Base-by-base conservation (phyloP, 2,329 filamentous ascomycete species). In the Sphaceloma murrayae region DNA sequence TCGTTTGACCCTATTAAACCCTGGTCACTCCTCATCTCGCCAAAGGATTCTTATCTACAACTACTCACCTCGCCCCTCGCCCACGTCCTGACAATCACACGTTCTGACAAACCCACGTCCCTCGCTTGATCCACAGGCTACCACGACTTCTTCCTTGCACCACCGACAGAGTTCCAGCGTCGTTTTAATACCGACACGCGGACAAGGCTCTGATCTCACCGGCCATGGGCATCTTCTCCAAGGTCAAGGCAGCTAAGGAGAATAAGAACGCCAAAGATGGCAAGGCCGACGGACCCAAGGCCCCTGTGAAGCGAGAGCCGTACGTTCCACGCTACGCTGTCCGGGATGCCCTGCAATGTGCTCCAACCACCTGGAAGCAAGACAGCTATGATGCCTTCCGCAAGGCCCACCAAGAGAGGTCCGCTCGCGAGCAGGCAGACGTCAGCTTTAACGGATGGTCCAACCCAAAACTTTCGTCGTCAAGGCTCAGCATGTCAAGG, bases 201-300 rank as follows among this genome's bases (percentile, higher is more conserved):
- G n/a, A n/a, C n/a, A n/a, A n/a, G n/a, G 21, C 21, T 26, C 11
- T 26, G 6, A 40, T 26, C 14, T n/a, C 34, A 24, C 11, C 34
- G 14, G 14, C 32, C 34, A 62, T 64, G 61, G 51, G 58, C 14
- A 54, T 59, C 33, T 58, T 60, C 45, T 56, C 56, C 3, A 58
- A 53, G 43, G 45, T 56, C 42, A 61, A 55, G 50, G 56, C 54
- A 11, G 48, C 52, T 30, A 49, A 53, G 5, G 50, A 57, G 32
- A 54, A 58, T 32, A 54, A 57, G 34, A 52, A 51, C 14, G 18
- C 30, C 10, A 44, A 48, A 48, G 13, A 45, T 46, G 1, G 33
- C 30, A 31, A 43, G 14, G 11, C 27, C 38, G 29, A 43, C 26
- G 18, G 40, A 30, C 52, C 51, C 19, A 51, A 48, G 30, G 46